Percentiles rank a stretch among this genome's conserved stretches.
Evolutionary conservation across 768 basidiomycete species (phyloP).

Genomic region (Macrolepiota fuliginosa): DNA sequence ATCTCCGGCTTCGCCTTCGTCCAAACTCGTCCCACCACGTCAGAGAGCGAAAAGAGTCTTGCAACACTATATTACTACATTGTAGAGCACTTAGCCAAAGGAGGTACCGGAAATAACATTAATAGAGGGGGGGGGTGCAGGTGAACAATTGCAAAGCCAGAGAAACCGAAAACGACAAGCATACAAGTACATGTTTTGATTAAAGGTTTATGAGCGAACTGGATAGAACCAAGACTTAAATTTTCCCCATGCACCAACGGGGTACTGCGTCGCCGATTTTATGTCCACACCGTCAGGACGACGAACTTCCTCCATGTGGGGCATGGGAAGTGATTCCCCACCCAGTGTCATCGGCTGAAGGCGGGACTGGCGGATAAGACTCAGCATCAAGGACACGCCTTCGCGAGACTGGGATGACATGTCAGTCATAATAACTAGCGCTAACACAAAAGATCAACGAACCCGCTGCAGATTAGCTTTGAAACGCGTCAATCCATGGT

Average conservation of each 20-base stretch:
- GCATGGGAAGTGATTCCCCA: constrained; percentile 21
- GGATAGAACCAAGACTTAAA: constrained; percentile 15
- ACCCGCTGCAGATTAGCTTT: constrained; percentile 86
- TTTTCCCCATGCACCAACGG: constrained; percentile 15
- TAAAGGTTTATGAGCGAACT: constrained; percentile 1
- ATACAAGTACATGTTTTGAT: constrained; percentile 5
- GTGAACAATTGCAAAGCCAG: neutral
- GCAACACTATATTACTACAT: constrained; percentile 7
- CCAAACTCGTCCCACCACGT: neutral
- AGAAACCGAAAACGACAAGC: neutral
- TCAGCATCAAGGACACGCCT: constrained; percentile 81
- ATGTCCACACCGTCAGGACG: neutral
- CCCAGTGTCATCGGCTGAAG: constrained; percentile 55
- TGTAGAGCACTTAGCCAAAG: neutral
- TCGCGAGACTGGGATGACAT: constrained; percentile 65
- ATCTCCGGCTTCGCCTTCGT: neutral
- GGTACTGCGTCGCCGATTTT: neutral
- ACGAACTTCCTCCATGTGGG: constrained; percentile 8
- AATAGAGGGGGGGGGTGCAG: constrained; percentile 4
- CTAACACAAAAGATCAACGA: constrained; percentile 23
- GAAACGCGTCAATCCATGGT: constrained; percentile 78
- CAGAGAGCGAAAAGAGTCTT: neutral
- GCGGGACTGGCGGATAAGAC: constrained; percentile 77
- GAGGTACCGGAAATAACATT: neutral
- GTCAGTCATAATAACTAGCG: neutral